phyloP scores from a whole-genome alignment of 2,329 filamentous ascomycete genomes.

The Paecilomyces sp. region DNA sequence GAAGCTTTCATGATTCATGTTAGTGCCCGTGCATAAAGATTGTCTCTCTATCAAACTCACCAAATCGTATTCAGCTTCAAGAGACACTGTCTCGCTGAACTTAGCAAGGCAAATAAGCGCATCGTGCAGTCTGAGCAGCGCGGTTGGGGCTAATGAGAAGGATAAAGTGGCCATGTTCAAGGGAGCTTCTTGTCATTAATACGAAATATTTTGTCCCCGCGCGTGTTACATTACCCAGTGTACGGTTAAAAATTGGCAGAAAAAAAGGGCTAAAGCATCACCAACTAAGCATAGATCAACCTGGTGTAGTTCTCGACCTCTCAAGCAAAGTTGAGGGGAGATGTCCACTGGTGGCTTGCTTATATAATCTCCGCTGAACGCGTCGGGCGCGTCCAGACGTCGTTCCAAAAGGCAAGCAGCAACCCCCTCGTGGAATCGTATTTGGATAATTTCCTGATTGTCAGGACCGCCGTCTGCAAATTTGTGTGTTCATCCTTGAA shows the following conservation, averaged over 20 bases:
- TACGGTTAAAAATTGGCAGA: background rate
- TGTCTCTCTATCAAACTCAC: slow-evolving; percentile 28
- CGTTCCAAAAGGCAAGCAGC: background rate
- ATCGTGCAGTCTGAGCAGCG: slow-evolving; percentile 52
- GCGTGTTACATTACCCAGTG: background rate
- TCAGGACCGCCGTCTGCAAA: background rate
- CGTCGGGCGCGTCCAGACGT: slow-evolving; percentile 2
- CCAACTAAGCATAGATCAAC: background rate
- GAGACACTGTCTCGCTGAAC: slow-evolving; percentile 56
- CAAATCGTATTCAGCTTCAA: slow-evolving; percentile 54
- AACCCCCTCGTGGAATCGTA: background rate
- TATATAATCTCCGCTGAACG: slow-evolving; percentile 4
- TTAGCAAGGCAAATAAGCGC: slow-evolving; percentile 54
- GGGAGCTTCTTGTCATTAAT: background rate
- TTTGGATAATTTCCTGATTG: background rate
- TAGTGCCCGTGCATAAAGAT: background rate
- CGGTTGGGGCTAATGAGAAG: slow-evolving; percentile 52
- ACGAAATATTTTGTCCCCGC: background rate
- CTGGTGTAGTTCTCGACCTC: background rate
- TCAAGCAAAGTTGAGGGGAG: background rate
- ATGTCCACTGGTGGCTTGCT: background rate
- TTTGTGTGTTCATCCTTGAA: background rate
- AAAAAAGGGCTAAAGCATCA: background rate
- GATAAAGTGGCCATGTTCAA: slow-evolving; percentile 28
- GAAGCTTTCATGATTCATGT: slow-evolving; percentile 38